phyloP scores from a whole-genome alignment of 164 flowering plant genomes.

The Macadamia integrifolia region DNA sequence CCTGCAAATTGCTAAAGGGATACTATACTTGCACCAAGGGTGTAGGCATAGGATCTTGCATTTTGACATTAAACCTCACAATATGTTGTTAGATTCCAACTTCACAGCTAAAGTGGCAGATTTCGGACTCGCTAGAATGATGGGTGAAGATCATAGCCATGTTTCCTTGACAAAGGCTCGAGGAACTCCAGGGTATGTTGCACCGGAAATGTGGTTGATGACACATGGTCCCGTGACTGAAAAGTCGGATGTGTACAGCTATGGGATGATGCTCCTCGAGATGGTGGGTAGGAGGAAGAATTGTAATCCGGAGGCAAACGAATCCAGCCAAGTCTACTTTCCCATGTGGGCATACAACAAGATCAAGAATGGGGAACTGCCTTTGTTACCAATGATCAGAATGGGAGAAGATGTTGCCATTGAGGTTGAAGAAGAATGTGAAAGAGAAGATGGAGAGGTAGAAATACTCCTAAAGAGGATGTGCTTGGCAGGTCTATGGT shows the following conservation, averaged over 20 bases:
- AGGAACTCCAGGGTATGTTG: too few species aligned
- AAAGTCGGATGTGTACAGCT: conserved; percentile 4
- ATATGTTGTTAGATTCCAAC: conserved; percentile 16
- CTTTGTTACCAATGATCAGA: not conserved
- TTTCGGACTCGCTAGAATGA: too few species aligned
- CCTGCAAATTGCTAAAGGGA: conserved; percentile 5
- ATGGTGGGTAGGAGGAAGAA: conserved; percentile 11
- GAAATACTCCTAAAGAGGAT: not conserved
- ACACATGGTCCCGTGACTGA: too few species aligned
- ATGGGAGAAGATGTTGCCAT: conserved; percentile 2
- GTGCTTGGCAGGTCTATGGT: conserved; percentile 10
- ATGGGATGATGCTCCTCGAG: conserved; percentile 22
- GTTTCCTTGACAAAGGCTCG: too few species aligned
- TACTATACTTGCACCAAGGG: conserved; percentile 6
- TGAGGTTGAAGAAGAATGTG: not conserved
- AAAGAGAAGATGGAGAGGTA: conserved; percentile 6
- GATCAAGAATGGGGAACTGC: not conserved
- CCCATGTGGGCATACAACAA: conserved; percentile 16
- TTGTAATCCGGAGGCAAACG: not conserved
- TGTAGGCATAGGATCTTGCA: conserved; percentile 16
- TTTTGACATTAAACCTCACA: conserved; percentile 26
- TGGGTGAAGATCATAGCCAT: too few species aligned
- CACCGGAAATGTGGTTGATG: too few species aligned
- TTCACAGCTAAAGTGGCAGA: too few species aligned
- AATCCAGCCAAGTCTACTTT: conserved; percentile 12